phyloP scores from a whole-genome alignment of 2,329 filamentous ascomycete genomes.

The Aspergillus sclerotialis region DNA sequence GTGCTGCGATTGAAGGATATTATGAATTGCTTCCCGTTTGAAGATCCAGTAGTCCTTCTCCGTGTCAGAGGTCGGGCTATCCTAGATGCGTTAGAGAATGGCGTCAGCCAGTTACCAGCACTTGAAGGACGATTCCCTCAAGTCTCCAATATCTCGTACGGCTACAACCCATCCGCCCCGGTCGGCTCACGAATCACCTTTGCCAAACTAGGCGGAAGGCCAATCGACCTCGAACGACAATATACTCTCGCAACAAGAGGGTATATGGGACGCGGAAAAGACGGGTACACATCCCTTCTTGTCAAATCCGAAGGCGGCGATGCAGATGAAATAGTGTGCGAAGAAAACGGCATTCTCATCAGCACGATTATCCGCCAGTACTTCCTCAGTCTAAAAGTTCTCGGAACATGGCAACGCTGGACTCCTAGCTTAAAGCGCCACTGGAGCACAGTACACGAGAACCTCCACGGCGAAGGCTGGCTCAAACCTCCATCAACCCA shows the following conservation, averaged over 20 bases:
- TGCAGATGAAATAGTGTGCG: slow-evolving; percentile 70
- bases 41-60: slow-evolving; percentile 79
- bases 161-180: slow-evolving; percentile 59
- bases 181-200: slow-evolving; percentile 57
- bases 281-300: slow-evolving; percentile 73
- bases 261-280: slow-evolving; percentile 85
- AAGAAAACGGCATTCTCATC: slow-evolving; percentile 82
- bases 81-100: slow-evolving; percentile 75
- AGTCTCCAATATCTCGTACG: slow-evolving; percentile 73
- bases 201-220: slow-evolving; percentile 53
- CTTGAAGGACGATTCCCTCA: slow-evolving; percentile 81
- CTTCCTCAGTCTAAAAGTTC: slow-evolving; percentile 76
- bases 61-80: slow-evolving; percentile 65
- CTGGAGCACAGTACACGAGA: slow-evolving; percentile 60
- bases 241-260: slow-evolving; percentile 75
- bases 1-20: slow-evolving; percentile 71
- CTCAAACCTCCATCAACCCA: slow-evolving; percentile 36
- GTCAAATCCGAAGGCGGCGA: slow-evolving; percentile 67
- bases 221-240: slow-evolving; percentile 55
- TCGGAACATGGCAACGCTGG: slow-evolving; percentile 73
- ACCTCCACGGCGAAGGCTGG: slow-evolving; percentile 49
- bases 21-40: slow-evolving; percentile 86
- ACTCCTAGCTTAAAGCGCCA: slow-evolving; percentile 55
- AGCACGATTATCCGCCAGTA: slow-evolving; percentile 84
- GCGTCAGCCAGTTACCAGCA: slow-evolving; percentile 71